Conservation (phyloP, 2,329 filamentous ascomycete species). For the Ceratocystis ficicola region DNA sequence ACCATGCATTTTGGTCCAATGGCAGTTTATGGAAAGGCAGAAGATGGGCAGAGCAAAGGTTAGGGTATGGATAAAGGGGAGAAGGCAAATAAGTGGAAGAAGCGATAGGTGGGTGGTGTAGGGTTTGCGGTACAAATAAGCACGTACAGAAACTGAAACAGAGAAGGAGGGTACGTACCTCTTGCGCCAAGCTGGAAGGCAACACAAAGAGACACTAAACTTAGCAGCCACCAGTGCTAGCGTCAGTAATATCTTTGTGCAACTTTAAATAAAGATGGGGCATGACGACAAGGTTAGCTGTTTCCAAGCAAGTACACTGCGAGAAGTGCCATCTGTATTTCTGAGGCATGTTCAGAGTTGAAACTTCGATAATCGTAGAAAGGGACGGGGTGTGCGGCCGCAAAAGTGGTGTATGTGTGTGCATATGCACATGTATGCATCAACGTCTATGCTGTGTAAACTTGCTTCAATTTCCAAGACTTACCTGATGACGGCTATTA, state of each 20-base stretch:
- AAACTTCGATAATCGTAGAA: too few relatives aligned
- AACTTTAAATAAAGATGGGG: slow-evolving; percentile 6
- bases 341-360: too few relatives aligned
- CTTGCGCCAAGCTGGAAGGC: neutral
- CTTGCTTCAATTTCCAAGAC: neutral
- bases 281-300: neutral
- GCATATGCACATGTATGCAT: neutral
- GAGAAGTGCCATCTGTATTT: neutral
- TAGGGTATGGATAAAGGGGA: neutral
- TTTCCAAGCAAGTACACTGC: neutral
- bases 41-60: neutral
- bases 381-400: too few relatives aligned
- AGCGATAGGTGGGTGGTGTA: neutral
- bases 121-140: neutral
- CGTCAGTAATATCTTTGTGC: slow-evolving; percentile 13
- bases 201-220: slow-evolving; percentile 4
- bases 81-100: neutral
- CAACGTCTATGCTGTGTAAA: neutral
- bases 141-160: neutral
- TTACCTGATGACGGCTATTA: neutral
- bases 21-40: neutral
- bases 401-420: neutral
- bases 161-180: slow-evolving; percentile 6
- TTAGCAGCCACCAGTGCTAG: neutral
- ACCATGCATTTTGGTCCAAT: too few relatives aligned